phyloP scores from a whole-genome alignment of 345 rosid species.

The Atalantia buxifolia region DNA sequence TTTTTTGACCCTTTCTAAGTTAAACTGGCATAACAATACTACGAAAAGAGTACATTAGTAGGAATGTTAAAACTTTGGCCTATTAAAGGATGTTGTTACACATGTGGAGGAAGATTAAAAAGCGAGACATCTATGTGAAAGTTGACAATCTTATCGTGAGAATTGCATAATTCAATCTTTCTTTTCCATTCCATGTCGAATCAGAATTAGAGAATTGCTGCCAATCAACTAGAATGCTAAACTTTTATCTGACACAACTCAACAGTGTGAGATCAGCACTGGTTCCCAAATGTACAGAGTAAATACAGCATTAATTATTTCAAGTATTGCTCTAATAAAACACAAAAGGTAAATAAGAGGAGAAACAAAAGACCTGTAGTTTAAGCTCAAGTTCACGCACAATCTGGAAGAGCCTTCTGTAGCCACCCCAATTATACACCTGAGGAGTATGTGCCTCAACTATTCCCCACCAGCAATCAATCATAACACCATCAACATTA shows the following conservation, averaged over 20 bases:
- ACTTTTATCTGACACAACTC: not conserved
- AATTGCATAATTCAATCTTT: no score
- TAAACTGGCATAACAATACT: no score
- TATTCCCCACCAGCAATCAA: slow-evolving; percentile 98
- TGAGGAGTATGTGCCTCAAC: slow-evolving; percentile 79
- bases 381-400: slow-evolving; percentile 74
- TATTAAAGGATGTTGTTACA: no score
- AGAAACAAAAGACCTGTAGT: slow-evolving; percentile 46
- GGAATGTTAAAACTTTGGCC: no score
- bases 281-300: not conserved
- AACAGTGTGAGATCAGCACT: not conserved
- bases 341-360: not conserved
- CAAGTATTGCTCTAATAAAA: not conserved
- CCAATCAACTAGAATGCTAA: not conserved
- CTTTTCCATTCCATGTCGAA: not conserved
- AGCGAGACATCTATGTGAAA: not conserved
- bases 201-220: not conserved
- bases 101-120: no score
- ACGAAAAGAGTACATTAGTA: no score
- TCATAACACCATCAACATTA: slow-evolving; percentile 85
- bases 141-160: not conserved
- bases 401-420: slow-evolving; percentile 76
- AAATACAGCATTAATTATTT: not conserved
- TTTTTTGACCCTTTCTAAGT: no score
- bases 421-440: slow-evolving; percentile 80